These are phyloP conservation scores for Sporothrix variecibatus DNA, from an alignment of 2,329 filamentous ascomycete species.

Conservation along the genomic window DNA sequence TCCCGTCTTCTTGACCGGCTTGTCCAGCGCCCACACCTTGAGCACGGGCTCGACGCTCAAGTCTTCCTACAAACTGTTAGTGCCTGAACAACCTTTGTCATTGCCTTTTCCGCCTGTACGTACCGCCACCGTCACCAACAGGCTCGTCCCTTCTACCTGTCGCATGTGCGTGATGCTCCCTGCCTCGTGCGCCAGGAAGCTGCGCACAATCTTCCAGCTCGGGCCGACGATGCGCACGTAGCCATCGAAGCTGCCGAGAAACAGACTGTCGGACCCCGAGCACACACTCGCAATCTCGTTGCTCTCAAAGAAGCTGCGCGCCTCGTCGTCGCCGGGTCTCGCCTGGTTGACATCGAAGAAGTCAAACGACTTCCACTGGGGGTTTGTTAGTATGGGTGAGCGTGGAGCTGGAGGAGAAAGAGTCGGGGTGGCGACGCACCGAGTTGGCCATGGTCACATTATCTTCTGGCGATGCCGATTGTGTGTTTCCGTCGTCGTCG, in stretches of 20 bases:
- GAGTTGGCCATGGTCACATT: slow-evolving; percentile 41
- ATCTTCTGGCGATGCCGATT: slow-evolving; percentile 17
- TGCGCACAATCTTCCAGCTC: slow-evolving; percentile 81
- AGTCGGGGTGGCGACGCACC: slow-evolving; percentile 30
- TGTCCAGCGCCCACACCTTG: slow-evolving; percentile 98
- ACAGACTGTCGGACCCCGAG: slow-evolving; percentile 85
- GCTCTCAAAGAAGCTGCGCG: slow-evolving; percentile 76
- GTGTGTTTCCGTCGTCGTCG: not conserved
- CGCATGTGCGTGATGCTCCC: slow-evolving; percentile 87
- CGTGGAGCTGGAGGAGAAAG: not conserved
- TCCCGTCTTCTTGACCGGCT: slow-evolving; percentile 90
- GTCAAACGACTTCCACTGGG: slow-evolving; percentile 98
- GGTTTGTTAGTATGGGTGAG: not conserved
- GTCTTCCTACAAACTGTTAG: slow-evolving; percentile 63
- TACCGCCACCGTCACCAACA: slow-evolving; percentile 79
- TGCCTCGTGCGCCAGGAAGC: slow-evolving; percentile 82
- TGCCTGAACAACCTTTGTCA: not conserved
- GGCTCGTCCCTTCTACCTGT: slow-evolving; percentile 82
- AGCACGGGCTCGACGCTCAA: slow-evolving; percentile 82
- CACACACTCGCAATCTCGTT: slow-evolving; percentile 80
- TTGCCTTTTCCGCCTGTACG: slow-evolving; percentile 30
- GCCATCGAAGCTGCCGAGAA: slow-evolving; percentile 84
- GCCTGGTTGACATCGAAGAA: slow-evolving; percentile 96
- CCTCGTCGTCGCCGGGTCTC: slow-evolving; percentile 76
- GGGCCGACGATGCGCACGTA: slow-evolving; percentile 84